Percentiles rank a stretch among this genome's conserved stretches.
These are phyloP conservation scores for Plasmodium knowlesi DNA, from an alignment of 169 alveolate species.

Conservation along the genomic window DNA sequence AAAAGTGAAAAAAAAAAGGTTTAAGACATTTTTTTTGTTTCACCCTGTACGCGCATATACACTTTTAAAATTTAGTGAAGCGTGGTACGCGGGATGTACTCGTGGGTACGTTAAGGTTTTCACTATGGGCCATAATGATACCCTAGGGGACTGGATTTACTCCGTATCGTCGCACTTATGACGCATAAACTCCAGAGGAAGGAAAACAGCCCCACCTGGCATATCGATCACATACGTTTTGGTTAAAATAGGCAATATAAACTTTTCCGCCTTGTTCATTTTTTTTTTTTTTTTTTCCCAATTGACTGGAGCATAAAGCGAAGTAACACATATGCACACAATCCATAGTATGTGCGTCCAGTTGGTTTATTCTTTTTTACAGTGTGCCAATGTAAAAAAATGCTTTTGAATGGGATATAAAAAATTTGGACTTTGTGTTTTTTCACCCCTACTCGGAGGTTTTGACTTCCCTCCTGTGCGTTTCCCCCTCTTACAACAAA, in stretches of 20 bases:
- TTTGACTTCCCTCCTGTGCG: not conserved
- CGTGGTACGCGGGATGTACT: not conserved
- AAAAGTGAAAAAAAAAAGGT: not conserved
- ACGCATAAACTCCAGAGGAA: constrained; percentile 44
- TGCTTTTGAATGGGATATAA: not conserved
- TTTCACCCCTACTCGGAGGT: not conserved
- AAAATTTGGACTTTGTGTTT: not conserved
- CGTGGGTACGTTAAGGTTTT: not conserved
- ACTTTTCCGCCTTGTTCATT: not conserved
- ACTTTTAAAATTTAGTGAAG: not conserved
- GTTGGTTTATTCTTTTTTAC: not conserved
- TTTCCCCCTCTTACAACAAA: not conserved
- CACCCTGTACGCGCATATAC: not conserved
- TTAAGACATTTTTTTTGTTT: constrained; percentile 17
- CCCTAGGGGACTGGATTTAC: not conserved
- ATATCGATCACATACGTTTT: constrained; percentile 1
- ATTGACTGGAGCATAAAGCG: not conserved
- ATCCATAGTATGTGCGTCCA: not conserved
- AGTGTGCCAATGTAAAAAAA: not conserved
- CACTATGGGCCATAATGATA: not conserved
- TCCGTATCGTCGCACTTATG: constrained; percentile 68
- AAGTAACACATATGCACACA: not conserved
- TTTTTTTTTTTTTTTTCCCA: not conserved
- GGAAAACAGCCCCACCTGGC: constrained; percentile 9
- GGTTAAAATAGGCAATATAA: not conserved